Evolutionary conservation across 371 early-diverging fungal genomes (phyloP), one percentile per base, ranked within the genome.

Genomic region (Rhizopus arrhizus): DNA sequence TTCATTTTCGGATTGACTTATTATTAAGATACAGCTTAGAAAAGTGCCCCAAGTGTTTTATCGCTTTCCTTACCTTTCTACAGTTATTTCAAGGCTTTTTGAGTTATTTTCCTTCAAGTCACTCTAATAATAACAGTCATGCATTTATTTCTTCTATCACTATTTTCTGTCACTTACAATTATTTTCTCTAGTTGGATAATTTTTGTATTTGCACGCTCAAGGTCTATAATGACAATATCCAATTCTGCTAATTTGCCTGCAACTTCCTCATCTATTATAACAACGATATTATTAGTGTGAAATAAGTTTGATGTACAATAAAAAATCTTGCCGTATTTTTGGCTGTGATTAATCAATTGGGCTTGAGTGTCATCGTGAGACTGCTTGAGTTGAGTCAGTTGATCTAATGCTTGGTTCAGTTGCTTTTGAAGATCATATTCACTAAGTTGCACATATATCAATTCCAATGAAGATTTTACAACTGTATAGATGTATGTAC

Each of bases 141-240:
- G 6, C 12, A 34, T 4, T 4, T 32, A 13, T 13, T 56, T 43
- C 15, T 16, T 10, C 7, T 31, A 16, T 40, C 22, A 3, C 16
- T 41, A 3, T 54, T 34, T 10, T 13, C 11, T 9, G 15, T 29
- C 5, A 15, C 58, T 64, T 72, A 71, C 89, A 64, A 90, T 90
- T 52, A 90, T 86, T 22, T 88, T 75, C 61, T 89, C 87, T 57
- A 91, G 67, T 46, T 86, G 85, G 8, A 85, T 81, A n/a, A 89
- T 81, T 58, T 83, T 87, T 43, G 79, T 77, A 57, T 89, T 90
- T 15, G 93, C 89, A 34, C 90, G 83, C 53, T 95, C 95, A 16
- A 94, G 77, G 58, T 95, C 95, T 66, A 88, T 79, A 43, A 85
- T 81, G 5, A 93, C 81, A 53, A 95, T 92, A 66, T 95, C 95